A percentile compares a stretch with the other conserved stretches of the same genome.
Evolutionary conservation across 2,329 filamentous ascomycete genomes (phyloP).

Genomic region (Penicillium sp.): DNA sequence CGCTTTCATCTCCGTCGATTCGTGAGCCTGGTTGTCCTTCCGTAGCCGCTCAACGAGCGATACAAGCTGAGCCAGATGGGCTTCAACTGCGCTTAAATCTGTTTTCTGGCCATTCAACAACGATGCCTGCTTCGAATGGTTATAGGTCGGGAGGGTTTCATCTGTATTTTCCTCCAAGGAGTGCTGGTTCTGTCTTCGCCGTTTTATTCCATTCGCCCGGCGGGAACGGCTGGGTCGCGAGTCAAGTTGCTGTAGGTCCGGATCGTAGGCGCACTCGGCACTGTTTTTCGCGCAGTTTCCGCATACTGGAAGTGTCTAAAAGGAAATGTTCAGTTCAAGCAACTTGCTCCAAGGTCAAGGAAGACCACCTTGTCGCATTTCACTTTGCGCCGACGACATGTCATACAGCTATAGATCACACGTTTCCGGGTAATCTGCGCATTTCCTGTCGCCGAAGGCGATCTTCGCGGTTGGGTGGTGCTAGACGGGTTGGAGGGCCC

Average conservation of each 20-base stretch:
- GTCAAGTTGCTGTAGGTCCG: conserved; percentile 21
- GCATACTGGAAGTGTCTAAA: conserved; percentile 38
- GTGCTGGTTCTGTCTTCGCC: conserved; percentile 23
- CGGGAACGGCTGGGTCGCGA: conserved; percentile 5
- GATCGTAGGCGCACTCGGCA: conserved; percentile 37
- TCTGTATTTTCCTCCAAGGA: neutral
- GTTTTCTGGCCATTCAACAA: neutral
- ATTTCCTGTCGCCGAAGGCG: neutral
- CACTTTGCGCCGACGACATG: conserved; percentile 40
- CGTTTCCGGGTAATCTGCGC: conserved; percentile 42
- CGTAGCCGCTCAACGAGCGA: neutral
- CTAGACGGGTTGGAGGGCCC: neutral
- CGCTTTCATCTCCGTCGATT: neutral
- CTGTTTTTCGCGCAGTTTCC: conserved; percentile 40
- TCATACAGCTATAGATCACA: conserved; percentile 42
- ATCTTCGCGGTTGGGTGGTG: neutral
- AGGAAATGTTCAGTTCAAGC: neutral
- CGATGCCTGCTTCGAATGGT: neutral
- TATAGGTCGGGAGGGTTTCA: neutral
- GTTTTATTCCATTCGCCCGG: conserved; percentile 25
- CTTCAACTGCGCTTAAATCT: neutral
- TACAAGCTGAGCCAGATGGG: neutral
- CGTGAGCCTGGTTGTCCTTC: neutral
- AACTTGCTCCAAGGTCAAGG: neutral
- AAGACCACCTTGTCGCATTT: conserved; percentile 37